phyloP scores from a whole-genome alignment of 352 stramenopile genomes.

The Phytopythium boreale region DNA sequence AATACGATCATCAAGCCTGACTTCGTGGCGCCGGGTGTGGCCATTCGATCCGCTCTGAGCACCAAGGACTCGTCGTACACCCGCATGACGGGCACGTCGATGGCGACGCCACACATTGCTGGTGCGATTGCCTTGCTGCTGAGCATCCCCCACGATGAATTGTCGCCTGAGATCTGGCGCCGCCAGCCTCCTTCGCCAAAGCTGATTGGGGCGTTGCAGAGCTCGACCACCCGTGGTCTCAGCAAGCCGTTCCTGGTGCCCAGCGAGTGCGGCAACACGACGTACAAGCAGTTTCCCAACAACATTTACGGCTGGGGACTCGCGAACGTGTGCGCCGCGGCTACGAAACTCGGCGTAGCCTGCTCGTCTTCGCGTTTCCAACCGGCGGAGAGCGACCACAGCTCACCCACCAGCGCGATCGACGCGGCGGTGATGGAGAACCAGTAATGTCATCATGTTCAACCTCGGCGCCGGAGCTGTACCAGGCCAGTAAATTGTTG shows the following conservation, averaged over 20 bases:
- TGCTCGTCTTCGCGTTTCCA: neutral
- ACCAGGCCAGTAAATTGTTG: neutral
- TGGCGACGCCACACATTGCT: constrained; percentile 69
- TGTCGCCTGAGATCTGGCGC: neutral
- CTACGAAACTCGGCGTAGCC: constrained; percentile 23
- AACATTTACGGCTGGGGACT: constrained; percentile 77
- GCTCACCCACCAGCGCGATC: neutral
- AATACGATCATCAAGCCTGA: constrained; percentile 61
- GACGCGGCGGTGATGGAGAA: neutral
- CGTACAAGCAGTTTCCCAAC: constrained; percentile 65
- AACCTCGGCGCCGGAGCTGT: neutral
- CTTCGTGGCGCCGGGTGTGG: constrained; percentile 66
- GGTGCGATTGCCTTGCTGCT: constrained; percentile 60
- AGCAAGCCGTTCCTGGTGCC: constrained; percentile 69
- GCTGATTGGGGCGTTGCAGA: constrained; percentile 31
- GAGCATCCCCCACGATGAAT: constrained; percentile 16
- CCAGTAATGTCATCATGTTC: neutral
- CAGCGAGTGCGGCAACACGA: constrained; percentile 56
- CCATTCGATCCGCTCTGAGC: constrained; percentile 63
- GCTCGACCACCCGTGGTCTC: constrained; percentile 40
- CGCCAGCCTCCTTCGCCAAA: constrained; percentile 20
- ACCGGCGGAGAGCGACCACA: neutral
- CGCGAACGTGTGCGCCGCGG: constrained; percentile 47
- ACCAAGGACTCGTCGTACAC: constrained; percentile 55
- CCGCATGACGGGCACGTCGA: constrained; percentile 67